Conservation (phyloP, 129 eudicot species). For the Logfia minima region DNA sequence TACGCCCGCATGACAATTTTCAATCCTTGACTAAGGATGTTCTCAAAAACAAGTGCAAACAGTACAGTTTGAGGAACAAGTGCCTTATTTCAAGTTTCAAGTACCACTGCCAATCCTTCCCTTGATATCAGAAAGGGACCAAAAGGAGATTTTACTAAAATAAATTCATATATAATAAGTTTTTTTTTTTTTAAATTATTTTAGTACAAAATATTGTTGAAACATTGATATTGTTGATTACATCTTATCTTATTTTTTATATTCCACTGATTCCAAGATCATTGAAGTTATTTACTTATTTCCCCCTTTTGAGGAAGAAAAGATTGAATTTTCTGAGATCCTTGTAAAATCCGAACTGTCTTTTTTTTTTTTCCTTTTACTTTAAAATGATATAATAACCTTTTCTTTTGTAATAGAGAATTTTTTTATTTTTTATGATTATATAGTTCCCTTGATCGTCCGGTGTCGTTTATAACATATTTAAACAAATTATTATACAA, state of each 20-base stretch:
- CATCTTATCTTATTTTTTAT: slow-evolving; percentile 18
- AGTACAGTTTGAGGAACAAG: slow-evolving; percentile 41
- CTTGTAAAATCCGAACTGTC: slow-evolving; percentile 19
- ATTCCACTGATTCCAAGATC: slow-evolving; percentile 17
- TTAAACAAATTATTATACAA: too few species aligned
- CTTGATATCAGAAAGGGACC: slow-evolving; percentile 31
- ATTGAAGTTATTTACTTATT: slow-evolving; percentile 25
- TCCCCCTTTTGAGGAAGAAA: slow-evolving; percentile 22
- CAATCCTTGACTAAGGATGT: slow-evolving; percentile 27
- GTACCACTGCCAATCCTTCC: slow-evolving; percentile 31
- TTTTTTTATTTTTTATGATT: too few species aligned
- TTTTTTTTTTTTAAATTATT: slow-evolving; percentile 20
- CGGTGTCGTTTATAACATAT: too few species aligned
- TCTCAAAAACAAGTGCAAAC: slow-evolving; percentile 39
- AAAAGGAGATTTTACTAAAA: slow-evolving; percentile 34
- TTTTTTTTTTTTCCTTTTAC: slow-evolving; percentile 2
- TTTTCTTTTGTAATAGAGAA: not conserved
- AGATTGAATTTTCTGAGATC: slow-evolving; percentile 30
- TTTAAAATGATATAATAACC: slow-evolving; percentile 7
- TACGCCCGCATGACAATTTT: slow-evolving; percentile 22
- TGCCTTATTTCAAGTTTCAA: slow-evolving; percentile 37
- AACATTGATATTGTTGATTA: slow-evolving; percentile 36
- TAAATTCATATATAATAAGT: slow-evolving; percentile 38
- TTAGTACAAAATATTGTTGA: slow-evolving; percentile 38
- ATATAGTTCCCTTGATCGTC: too few species aligned